Evolutionary conservation across 2,329 filamentous ascomycete genomes (phyloP).

Genomic region (Falciphora oryzae): DNA sequence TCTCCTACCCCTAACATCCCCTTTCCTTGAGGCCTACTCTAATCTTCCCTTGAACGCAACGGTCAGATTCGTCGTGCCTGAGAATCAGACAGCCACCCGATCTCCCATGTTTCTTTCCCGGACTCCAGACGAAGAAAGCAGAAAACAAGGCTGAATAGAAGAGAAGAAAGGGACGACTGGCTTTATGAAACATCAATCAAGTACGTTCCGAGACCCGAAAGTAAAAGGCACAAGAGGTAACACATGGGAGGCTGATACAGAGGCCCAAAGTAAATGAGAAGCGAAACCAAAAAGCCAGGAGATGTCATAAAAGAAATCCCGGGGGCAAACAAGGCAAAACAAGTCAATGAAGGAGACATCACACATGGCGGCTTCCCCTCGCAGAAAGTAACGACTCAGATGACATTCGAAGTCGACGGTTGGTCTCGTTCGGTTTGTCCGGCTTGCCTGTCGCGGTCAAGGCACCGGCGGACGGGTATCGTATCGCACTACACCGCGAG

Average conservation of each 20-base stretch:
- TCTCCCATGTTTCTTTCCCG: background rate
- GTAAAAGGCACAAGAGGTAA: background rate
- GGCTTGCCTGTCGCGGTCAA: conserved; percentile 7
- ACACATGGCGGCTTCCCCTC: background rate
- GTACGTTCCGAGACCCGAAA: background rate
- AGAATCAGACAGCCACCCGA: background rate
- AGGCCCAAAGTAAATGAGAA: background rate
- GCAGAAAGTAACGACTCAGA: background rate
- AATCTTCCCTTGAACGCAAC: background rate
- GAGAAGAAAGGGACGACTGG: background rate
- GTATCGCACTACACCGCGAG: conserved; percentile 2
- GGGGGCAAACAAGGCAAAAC: background rate
- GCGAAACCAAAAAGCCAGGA: conserved; percentile 5
- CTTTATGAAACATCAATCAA: background rate
- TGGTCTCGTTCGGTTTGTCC: background rate
- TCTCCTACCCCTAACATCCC: background rate
- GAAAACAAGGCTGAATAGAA: background rate
- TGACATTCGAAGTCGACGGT: background rate
- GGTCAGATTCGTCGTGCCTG: background rate
- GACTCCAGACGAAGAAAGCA: background rate
- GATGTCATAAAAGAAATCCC: conserved; percentile 4
- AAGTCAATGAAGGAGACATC: background rate
- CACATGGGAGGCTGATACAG: background rate
- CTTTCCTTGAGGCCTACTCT: background rate
- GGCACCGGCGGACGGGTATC: conserved; percentile 11